A percentile compares a stretch with the other conserved stretches of the same genome.
Evolutionary conservation across 2,329 filamentous ascomycete genomes (phyloP).

Genomic region (Ophiostoma sp.): DNA sequence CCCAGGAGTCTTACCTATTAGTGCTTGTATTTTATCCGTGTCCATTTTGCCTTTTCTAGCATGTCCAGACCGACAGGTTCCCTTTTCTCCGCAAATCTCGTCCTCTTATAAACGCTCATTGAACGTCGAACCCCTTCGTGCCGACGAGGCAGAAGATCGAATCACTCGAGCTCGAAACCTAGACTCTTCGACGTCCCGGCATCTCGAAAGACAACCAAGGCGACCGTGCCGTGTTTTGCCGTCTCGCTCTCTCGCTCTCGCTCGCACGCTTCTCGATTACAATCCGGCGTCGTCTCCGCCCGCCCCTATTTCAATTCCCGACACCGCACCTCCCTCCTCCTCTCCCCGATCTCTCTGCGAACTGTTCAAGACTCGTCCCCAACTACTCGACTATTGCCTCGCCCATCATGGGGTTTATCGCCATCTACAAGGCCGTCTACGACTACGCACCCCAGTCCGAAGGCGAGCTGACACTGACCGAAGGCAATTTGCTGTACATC

Average conservation of each 20-base stretch:
- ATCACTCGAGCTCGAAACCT: background rate
- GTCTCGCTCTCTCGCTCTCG: background rate
- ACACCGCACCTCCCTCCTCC: background rate
- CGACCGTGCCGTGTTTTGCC: background rate
- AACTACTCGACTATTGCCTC: background rate
- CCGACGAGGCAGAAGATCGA: background rate
- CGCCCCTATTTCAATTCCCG: slow-evolving; percentile 9
- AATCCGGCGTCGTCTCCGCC: slow-evolving; percentile 6
- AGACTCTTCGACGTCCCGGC: background rate
- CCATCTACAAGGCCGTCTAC: slow-evolving; percentile 29
- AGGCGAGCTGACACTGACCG: slow-evolving; percentile 28
- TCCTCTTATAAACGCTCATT: background rate
- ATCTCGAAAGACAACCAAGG: background rate
- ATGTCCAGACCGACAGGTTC: slow-evolving; percentile 18
- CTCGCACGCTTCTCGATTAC: background rate
- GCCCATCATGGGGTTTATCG: slow-evolving; percentile 28
- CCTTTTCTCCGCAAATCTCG: background rate
- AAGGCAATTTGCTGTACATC: slow-evolving; percentile 28
- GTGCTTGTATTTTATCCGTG: background rate
- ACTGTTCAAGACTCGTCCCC: background rate
- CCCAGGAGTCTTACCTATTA: background rate
- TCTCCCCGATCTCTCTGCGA: background rate
- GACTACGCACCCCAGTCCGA: slow-evolving; percentile 30
- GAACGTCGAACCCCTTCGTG: background rate
- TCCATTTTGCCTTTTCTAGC: slow-evolving; percentile 14